These are phyloP conservation scores for Cladorrhinum sp. DNA, from an alignment of 2,329 filamentous ascomycete species.

Conservation along the genomic window DNA sequence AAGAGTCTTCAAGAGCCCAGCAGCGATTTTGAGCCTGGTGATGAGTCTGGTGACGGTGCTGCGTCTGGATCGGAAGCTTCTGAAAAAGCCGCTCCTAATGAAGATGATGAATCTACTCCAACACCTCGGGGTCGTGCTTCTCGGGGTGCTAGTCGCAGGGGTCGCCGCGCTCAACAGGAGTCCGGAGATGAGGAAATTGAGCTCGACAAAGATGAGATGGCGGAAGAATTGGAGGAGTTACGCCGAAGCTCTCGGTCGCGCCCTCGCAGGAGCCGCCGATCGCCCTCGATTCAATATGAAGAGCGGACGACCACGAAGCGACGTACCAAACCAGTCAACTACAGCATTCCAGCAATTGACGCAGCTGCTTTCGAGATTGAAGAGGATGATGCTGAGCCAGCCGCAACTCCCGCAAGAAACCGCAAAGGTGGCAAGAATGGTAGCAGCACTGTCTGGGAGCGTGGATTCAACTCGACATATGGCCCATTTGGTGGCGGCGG, in stretches of 20 bases:
- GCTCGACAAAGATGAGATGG: slow-evolving; percentile 62
- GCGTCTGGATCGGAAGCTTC: slow-evolving; percentile 36
- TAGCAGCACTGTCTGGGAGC: slow-evolving; percentile 64
- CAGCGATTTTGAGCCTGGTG: slow-evolving; percentile 60
- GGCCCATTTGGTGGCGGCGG: slow-evolving; percentile 89
- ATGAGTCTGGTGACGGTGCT: slow-evolving; percentile 56
- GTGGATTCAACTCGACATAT: slow-evolving; percentile 81
- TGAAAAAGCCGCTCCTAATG: slow-evolving; percentile 35
- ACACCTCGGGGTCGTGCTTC: slow-evolving; percentile 45
- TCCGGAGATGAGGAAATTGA: slow-evolving; percentile 57
- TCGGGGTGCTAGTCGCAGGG: slow-evolving; percentile 40
- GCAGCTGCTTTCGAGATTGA: slow-evolving; percentile 56
- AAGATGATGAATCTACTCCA: slow-evolving; percentile 48
- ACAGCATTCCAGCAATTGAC: slow-evolving; percentile 78
- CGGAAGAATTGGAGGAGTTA: slow-evolving; percentile 63
- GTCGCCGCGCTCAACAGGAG: slow-evolving; percentile 45
- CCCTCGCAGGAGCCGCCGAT: slow-evolving; percentile 48
- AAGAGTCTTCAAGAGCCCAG: slow-evolving; percentile 52
- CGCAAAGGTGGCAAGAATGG: slow-evolving; percentile 59
- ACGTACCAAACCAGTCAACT: slow-evolving; percentile 70
- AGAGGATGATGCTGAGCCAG: slow-evolving; percentile 72
- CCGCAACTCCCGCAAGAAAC: slow-evolving; percentile 66
- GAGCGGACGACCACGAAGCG: slow-evolving; percentile 49
- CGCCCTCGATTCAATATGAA: slow-evolving; percentile 59
- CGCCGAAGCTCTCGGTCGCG: slow-evolving; percentile 52